Percentiles rank a stretch among this genome's conserved stretches.
phyloP scores from a whole-genome alignment of 345 rosid species.

The Combretum micranthum region DNA sequence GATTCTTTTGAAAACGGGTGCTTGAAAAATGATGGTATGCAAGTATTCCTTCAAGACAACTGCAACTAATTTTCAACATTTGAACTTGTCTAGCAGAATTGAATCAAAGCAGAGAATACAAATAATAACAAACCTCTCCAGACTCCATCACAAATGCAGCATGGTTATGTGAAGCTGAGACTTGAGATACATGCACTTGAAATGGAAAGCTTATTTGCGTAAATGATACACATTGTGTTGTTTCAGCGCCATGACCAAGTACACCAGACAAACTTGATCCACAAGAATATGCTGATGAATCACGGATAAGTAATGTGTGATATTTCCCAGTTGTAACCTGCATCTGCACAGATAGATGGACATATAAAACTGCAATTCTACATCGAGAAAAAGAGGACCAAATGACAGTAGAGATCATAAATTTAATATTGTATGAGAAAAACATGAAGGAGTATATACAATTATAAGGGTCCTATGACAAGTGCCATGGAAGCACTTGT shows the following conservation, averaged over 20 bases:
- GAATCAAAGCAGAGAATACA: background rate
- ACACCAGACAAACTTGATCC: slow-evolving; percentile 84
- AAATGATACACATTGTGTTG: slow-evolving; percentile 82
- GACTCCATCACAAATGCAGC: slow-evolving; percentile 79
- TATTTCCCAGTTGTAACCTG: slow-evolving; percentile 87
- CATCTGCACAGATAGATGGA: slow-evolving; percentile 40
- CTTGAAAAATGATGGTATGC: no score
- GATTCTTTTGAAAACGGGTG: no score
- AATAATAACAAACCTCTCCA: slow-evolving; percentile 62
- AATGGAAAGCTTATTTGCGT: slow-evolving; percentile 58
- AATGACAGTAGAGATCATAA: no score
- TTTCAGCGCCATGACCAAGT: slow-evolving; percentile 93
- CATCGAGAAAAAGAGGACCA: no score
- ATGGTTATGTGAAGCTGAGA: slow-evolving; percentile 87
- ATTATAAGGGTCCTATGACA: no score
- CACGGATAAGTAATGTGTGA: slow-evolving; percentile 76
- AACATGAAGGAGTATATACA: no score
- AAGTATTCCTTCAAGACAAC: no score
- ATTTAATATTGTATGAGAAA: no score
- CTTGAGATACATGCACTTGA: slow-evolving; percentile 56
- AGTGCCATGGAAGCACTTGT: no score
- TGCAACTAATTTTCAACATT: no score
- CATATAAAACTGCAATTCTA: no score
- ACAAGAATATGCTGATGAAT: slow-evolving; percentile 84
- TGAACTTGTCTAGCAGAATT: no score